phyloP scores from a whole-genome alignment of 1,139 yeast genomes.

The Spencermartinsiella ligniputridi region DNA sequence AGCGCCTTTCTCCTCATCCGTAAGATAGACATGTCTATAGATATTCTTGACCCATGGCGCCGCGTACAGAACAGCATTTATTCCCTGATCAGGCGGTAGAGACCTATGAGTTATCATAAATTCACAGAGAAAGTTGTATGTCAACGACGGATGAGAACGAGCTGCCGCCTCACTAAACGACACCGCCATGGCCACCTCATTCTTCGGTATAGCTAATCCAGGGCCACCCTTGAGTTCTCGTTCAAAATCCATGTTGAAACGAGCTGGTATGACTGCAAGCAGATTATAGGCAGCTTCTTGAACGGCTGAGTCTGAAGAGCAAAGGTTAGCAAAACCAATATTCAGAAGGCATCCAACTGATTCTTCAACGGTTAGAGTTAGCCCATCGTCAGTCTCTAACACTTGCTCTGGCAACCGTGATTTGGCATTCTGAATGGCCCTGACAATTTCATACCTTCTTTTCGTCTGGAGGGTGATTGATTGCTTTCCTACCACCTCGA shows the following conservation, averaged over 20 bases:
- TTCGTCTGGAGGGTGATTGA: conserved; percentile 16
- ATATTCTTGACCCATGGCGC: conserved; percentile 80
- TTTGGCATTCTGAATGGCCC: conserved; percentile 26
- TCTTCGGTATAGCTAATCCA: conserved; percentile 69
- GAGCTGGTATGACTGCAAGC: conserved; percentile 57
- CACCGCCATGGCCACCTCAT: conserved; percentile 60
- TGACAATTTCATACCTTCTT: conserved; percentile 24
- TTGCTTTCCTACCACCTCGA: conserved; percentile 38
- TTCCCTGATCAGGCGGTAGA: conserved; percentile 33
- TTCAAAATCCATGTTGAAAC: conserved; percentile 60
- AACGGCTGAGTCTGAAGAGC: conserved; percentile 55
- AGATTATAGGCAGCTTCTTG: conserved; percentile 62
- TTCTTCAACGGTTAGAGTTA: conserved; percentile 23
- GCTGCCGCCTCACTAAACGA: conserved; percentile 59
- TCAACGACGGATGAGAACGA: conserved; percentile 51
- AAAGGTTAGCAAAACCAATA: conserved; percentile 62
- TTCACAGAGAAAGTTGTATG: conserved; percentile 58
- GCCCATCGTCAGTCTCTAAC: conserved; percentile 9
- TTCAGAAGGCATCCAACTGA: conserved; percentile 43
- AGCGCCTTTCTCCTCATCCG: conserved; percentile 48
- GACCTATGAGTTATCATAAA: conserved; percentile 55
- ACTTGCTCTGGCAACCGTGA: conserved; percentile 17
- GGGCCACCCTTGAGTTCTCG: conserved; percentile 53
- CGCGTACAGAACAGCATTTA: conserved; percentile 50
- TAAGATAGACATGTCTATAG: conserved; percentile 48